Evolutionary conservation across 192 early-diverging fungal genomes (phyloP).

Genomic region (Chytriomyces hyalinus): DNA sequence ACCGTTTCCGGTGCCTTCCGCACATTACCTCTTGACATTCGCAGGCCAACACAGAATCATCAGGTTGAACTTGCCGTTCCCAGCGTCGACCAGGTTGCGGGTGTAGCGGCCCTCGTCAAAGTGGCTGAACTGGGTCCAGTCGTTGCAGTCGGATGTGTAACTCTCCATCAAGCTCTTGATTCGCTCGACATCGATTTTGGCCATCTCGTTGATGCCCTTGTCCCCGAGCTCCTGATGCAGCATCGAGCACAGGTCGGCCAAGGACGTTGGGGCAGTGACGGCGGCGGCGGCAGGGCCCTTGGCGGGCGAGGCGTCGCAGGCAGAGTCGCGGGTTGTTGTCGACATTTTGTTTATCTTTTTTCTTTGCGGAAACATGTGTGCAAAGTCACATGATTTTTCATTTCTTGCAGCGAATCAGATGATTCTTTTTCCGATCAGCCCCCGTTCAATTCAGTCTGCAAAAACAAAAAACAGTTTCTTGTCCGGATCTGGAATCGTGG

Average conservation of each 20-base stretch:
- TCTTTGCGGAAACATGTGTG: not conserved
- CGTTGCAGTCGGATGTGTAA: slow-evolving; percentile 68
- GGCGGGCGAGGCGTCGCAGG: not conserved
- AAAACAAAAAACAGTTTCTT: too few relatives aligned
- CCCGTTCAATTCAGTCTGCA: too few relatives aligned
- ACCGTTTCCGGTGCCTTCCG: not conserved
- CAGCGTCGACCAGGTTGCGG: slow-evolving; percentile 85
- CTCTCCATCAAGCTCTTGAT: slow-evolving; percentile 70
- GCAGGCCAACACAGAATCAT: slow-evolving; percentile 85
- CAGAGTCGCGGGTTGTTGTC: not conserved
- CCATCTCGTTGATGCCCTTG: slow-evolving; percentile 62
- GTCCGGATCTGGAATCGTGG: too few relatives aligned
- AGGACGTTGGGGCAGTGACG: not conserved
- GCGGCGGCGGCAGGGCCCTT: too few relatives aligned
- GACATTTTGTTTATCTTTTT: not conserved
- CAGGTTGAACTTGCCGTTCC: slow-evolving; percentile 91
- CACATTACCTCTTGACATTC: slow-evolving; percentile 17
- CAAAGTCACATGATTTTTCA: not conserved
- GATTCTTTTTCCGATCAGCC: too few relatives aligned
- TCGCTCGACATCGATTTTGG: slow-evolving; percentile 48
- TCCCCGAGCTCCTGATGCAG: slow-evolving; percentile 62
- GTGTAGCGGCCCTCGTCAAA: slow-evolving; percentile 82
- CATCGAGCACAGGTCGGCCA: slow-evolving; percentile 53
- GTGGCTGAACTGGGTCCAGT: slow-evolving; percentile 78
- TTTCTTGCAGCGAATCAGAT: too few relatives aligned